phyloP scores from a whole-genome alignment of 768 basidiomycete species.

The Solioccasus polychromus region DNA sequence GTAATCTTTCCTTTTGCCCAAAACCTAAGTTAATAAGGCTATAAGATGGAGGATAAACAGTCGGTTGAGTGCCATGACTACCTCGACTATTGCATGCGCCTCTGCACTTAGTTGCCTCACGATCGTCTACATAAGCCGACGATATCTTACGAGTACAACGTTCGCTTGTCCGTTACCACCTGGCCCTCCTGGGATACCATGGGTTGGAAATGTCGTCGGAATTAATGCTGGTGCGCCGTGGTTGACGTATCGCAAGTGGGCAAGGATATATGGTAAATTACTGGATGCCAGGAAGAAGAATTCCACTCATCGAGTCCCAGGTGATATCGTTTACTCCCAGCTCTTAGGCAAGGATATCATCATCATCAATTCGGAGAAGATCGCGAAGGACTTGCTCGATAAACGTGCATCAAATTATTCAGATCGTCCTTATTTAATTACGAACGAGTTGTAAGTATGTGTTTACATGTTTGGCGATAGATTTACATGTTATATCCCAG shows the following conservation, averaged over 20 bases:
- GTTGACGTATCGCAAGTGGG: conserved; percentile 34
- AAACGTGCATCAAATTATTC: conserved; percentile 44
- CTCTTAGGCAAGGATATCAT: conserved; percentile 42
- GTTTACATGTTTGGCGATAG: background rate
- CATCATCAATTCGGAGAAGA: conserved; percentile 26
- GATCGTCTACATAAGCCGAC: background rate
- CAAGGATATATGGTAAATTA: conserved; percentile 29
- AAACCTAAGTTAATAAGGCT: too few species aligned
- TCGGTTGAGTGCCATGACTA: too few species aligned
- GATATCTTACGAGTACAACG: background rate
- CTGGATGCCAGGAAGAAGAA: background rate
- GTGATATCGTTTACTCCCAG: conserved; percentile 18
- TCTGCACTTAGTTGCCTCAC: background rate
- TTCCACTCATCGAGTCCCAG: conserved; percentile 29
- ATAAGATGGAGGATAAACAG: too few species aligned
- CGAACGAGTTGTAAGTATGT: conserved; percentile 8
- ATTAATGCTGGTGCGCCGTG: conserved; percentile 22
- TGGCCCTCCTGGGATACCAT: conserved; percentile 32
- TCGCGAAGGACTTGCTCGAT: conserved; percentile 26
- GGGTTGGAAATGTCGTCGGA: conserved; percentile 36
- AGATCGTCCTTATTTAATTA: conserved; percentile 40
- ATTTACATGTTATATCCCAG: background rate
- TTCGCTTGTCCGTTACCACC: conserved; percentile 27
- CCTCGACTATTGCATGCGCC: too few species aligned
- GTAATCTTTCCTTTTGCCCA: too few species aligned